Evolutionary conservation across 345 rosid genomes (phyloP).

Genomic region (Euclidium syriacum): DNA sequence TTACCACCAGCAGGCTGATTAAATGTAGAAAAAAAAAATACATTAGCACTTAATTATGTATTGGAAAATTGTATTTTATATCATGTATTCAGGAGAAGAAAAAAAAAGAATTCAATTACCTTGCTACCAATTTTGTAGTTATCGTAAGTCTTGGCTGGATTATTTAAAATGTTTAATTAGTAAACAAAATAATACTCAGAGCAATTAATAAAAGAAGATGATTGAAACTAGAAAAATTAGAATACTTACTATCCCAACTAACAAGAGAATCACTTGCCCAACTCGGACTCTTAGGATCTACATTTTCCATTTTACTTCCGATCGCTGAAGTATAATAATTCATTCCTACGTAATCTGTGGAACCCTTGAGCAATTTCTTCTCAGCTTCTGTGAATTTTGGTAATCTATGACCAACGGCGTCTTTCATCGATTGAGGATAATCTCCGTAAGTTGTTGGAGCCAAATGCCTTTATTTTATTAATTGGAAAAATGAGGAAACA

Average conservation of each 20-base stretch:
- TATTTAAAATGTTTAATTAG: neutral
- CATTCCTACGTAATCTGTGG: constrained; percentile 43
- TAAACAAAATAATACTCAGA: neutral
- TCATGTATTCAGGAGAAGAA: too few relatives aligned
- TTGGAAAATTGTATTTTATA: neutral
- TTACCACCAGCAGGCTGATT: constrained; percentile 22
- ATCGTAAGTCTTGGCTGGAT: constrained; percentile 17
- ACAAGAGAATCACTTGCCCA: constrained; percentile 36
- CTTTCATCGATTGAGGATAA: constrained; percentile 44
- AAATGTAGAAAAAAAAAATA: neutral
- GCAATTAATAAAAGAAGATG: neutral
- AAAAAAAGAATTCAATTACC: neutral
- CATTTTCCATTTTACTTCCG: neutral
- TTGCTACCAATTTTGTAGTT: constrained; percentile 23
- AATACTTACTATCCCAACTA: constrained; percentile 31
- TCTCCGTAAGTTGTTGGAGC: constrained; percentile 43
- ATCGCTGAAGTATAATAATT: constrained; percentile 41
- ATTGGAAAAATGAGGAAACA: neutral
- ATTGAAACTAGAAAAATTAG: neutral
- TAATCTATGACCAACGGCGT: constrained; percentile 34
- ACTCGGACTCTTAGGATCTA: constrained; percentile 16
- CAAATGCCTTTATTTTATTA: constrained; percentile 27
- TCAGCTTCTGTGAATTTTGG: constrained; percentile 37
- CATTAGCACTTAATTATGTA: neutral
- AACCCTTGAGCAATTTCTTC: constrained; percentile 29